Evolutionary conservation across 805 yeast species (phyloP).

Genomic region (Barnettozyma californica): DNA sequence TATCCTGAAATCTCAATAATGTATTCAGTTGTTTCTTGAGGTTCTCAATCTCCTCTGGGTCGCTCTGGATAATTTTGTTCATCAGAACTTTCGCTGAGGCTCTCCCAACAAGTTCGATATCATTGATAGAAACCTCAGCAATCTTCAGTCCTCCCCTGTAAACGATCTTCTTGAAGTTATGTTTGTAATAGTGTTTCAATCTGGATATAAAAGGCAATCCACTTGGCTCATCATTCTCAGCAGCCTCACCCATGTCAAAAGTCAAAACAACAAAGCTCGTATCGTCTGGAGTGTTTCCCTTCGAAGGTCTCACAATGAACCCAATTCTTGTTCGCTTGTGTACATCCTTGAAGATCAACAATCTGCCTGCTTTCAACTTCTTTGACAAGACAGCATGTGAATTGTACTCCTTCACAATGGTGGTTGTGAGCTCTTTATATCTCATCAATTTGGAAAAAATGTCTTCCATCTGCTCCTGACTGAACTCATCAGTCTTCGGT

Average conservation of each 20-base stretch:
- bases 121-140: conserved; percentile 35
- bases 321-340: conserved; percentile 42
- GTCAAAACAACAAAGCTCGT: conserved; percentile 33
- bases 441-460: conserved; percentile 40
- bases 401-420: conserved; percentile 43
- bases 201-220: conserved; percentile 32
- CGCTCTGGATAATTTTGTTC: conserved; percentile 8
- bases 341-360: conserved; percentile 52
- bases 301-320: conserved; percentile 41
- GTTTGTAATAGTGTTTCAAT: conserved; percentile 23
- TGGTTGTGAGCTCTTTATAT: conserved; percentile 39
- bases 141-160: conserved; percentile 30
- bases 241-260: conserved; percentile 38
- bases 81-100: conserved; percentile 21
- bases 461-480: conserved; percentile 38
- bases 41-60: conserved; percentile 29
- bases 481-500: conserved; percentile 32
- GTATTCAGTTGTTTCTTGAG: conserved; percentile 32
- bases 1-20: conserved; percentile 33
- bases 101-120: conserved; percentile 40
- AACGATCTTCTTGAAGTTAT: conserved; percentile 20
- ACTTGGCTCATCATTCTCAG: conserved; percentile 25
- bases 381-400: conserved; percentile 43
- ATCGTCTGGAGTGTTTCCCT: conserved; percentile 2
- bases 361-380: conserved; percentile 47